Conservation (phyloP, 306 rosid species). For the Castanopsis chinensis region DNA sequence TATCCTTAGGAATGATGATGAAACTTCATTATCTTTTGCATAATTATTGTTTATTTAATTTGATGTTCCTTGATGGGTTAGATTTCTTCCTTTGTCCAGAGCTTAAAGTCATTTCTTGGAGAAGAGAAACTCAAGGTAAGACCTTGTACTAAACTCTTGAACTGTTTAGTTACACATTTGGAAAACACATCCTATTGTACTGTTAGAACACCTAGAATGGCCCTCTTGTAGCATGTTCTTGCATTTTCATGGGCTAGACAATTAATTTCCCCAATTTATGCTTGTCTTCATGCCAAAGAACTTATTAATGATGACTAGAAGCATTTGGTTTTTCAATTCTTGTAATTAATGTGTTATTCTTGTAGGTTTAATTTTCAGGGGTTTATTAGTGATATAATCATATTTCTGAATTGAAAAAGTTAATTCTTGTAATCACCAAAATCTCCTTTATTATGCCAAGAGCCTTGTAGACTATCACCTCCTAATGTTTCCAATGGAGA, state of each 20-base stretch:
- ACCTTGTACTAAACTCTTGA: not conserved
- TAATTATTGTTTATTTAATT: not conserved
- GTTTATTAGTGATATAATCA: too few species aligned
- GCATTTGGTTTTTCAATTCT: not conserved
- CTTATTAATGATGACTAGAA: not conserved
- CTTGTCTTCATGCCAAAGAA: conserved; percentile 12
- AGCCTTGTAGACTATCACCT: too few species aligned
- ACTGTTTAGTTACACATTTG: not conserved
- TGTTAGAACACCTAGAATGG: not conserved
- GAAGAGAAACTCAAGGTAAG: conserved; percentile 80
- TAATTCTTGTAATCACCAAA: too few species aligned
- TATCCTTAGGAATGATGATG: not conserved
- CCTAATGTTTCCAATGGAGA: too few species aligned
- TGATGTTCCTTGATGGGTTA: conserved; percentile 19
- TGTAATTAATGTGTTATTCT: too few species aligned
- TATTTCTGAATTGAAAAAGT: too few species aligned
- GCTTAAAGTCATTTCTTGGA: conserved; percentile 72
- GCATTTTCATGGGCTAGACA: not conserved
- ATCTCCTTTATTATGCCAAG: too few species aligned
- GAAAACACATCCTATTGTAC: conserved; percentile 1
- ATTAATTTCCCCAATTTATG: not conserved
- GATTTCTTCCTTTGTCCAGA: conserved; percentile 41
- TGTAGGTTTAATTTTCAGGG: too few species aligned
- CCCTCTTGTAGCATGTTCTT: not conserved
- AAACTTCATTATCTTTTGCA: not conserved